phyloP scores from a whole-genome alignment of 768 basidiomycete genomes.

The Tulasnella sp. region DNA sequence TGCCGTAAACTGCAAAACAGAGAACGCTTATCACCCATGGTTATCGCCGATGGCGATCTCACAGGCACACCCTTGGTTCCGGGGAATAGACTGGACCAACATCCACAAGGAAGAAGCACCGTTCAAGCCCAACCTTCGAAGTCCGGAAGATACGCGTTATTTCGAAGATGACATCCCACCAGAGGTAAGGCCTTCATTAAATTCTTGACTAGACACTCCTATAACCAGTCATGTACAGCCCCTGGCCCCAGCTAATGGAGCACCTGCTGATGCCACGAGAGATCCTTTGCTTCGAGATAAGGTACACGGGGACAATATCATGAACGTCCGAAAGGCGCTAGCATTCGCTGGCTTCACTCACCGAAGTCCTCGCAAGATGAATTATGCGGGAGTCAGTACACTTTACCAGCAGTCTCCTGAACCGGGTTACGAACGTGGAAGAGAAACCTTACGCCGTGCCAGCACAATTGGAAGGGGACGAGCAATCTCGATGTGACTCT shows the following conservation, averaged over 20 bases:
- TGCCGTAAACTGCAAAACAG: too few relatives aligned
- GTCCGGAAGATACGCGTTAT: slow-evolving; percentile 82
- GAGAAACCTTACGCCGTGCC: slow-evolving; percentile 47
- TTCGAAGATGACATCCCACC: slow-evolving; percentile 91
- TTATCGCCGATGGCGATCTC: background rate
- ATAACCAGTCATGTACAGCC: slow-evolving; percentile 45
- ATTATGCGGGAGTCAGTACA: slow-evolving; percentile 57
- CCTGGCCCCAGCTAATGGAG: slow-evolving; percentile 78
- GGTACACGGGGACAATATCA: slow-evolving; percentile 70
- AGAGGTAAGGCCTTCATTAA: slow-evolving; percentile 43
- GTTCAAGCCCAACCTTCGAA: slow-evolving; percentile 70
- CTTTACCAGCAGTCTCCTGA: slow-evolving; percentile 37
- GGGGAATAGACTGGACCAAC: slow-evolving; percentile 77
- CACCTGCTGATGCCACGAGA: slow-evolving; percentile 67
- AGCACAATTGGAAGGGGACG: slow-evolving; percentile 57
- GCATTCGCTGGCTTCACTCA: slow-evolving; percentile 89
- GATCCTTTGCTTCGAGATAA: slow-evolving; percentile 82
- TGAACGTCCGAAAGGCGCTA: slow-evolving; percentile 80
- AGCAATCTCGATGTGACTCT: slow-evolving; percentile 63
- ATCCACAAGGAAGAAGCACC: slow-evolving; percentile 76
- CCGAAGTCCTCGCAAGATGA: slow-evolving; percentile 71
- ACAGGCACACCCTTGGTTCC: slow-evolving; percentile 81
- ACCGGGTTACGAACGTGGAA: slow-evolving; percentile 35
- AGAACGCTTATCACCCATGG: too few relatives aligned
- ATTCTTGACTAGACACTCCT: slow-evolving; percentile 21